phyloP scores from a whole-genome alignment of 2,329 filamentous ascomycete genomes.

The Dendryphion nanum region DNA sequence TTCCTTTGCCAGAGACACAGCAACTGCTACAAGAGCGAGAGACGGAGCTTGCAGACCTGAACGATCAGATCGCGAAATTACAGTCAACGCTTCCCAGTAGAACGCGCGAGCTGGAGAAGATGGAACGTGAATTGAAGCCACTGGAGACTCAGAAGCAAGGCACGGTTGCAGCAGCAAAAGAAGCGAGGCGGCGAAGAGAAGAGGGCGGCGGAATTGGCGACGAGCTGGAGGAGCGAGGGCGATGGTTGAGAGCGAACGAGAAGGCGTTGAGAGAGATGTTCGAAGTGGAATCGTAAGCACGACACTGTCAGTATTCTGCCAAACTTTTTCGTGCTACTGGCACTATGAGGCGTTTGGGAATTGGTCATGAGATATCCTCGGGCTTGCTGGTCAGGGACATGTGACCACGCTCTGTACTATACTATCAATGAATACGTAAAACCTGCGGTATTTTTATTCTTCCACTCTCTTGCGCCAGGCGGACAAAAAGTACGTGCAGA shows the following conservation, averaged over 20 bases:
- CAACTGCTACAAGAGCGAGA: conserved; percentile 41
- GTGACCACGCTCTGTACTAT: no score
- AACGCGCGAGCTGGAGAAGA: conserved; percentile 63
- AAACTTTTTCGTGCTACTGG: no score
- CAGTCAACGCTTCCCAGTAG: conserved; percentile 64
- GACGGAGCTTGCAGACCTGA: conserved; percentile 41
- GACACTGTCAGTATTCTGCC: no score
- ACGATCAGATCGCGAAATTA: conserved; percentile 48
- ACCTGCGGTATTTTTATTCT: no score
- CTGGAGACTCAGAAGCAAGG: conserved; percentile 66
- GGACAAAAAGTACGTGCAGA: no score
- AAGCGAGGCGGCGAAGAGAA: conserved; percentile 68
- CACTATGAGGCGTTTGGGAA: no score
- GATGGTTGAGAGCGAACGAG: conserved; percentile 74
- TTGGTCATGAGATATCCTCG: no score
- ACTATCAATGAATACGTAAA: no score
- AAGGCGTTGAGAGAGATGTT: conserved; percentile 61
- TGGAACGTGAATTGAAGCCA: conserved; percentile 66
- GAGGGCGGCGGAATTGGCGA: conserved; percentile 63
- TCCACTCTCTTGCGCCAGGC: no score
- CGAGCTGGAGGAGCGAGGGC: conserved; percentile 71
- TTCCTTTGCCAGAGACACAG: conserved; percentile 46
- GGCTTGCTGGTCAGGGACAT: no score
- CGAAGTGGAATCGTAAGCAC: conserved; percentile 57
- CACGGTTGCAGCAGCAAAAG: conserved; percentile 65